Percentiles rank a stretch among this genome's conserved stretches.
phyloP scores from a whole-genome alignment of 768 basidiomycete species.

The Dacryopinax spathularia region DNA sequence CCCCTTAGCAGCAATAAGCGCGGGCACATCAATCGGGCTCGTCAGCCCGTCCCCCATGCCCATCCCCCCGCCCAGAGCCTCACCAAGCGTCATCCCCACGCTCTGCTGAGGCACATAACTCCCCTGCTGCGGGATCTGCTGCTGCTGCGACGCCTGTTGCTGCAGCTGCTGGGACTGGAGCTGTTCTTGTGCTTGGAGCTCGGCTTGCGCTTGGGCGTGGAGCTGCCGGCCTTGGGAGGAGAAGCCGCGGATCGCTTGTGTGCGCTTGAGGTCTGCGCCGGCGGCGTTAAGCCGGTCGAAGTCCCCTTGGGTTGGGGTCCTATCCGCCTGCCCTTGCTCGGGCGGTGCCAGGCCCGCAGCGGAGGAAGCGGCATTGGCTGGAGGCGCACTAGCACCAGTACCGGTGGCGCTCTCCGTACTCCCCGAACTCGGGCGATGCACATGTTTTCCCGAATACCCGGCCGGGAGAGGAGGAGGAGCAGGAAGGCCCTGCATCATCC shows the following conservation, averaged over 20 bases:
- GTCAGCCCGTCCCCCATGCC: slow-evolving; percentile 20
- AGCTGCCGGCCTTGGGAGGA: background rate
- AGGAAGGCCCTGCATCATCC: background rate
- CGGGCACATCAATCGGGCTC: slow-evolving; percentile 70
- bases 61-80: background rate
- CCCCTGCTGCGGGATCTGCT: background rate
- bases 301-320: background rate
- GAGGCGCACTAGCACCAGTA: background rate
- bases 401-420: background rate
- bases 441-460: background rate
- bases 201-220: background rate
- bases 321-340: background rate
- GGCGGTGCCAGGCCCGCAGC: background rate
- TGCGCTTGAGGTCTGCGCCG: background rate
- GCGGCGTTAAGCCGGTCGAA: background rate
- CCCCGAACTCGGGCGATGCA: background rate
- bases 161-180: background rate
- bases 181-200: background rate
- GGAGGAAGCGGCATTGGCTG: too few species aligned
- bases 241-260: background rate
- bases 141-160: background rate
- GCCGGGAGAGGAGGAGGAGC: background rate
- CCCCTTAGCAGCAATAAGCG: slow-evolving; percentile 73
- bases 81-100: background rate
- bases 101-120: background rate